phyloP scores from a whole-genome alignment of 2,329 filamentous ascomycete genomes.

The Trichophyton benhamiae region DNA sequence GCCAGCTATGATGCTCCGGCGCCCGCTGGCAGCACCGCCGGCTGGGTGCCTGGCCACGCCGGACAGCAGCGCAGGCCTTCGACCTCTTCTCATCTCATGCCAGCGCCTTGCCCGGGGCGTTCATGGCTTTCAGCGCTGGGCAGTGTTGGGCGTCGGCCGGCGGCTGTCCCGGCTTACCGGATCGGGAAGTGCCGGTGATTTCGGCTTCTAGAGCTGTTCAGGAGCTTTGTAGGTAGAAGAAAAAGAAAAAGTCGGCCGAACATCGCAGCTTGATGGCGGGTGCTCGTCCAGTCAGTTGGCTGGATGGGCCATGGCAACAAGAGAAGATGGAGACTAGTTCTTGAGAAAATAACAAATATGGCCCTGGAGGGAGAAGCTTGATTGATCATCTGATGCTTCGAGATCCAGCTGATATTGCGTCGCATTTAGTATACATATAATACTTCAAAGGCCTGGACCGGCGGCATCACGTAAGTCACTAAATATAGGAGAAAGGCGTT shows the following conservation, averaged over 20 bases:
- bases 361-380: background rate
- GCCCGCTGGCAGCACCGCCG: background rate
- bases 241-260: conserved; percentile 1
- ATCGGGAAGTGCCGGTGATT: background rate
- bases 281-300: background rate
- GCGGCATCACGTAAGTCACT: background rate
- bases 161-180: background rate
- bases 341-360: background rate
- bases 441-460: background rate
- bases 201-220: background rate
- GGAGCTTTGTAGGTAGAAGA: background rate
- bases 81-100: no score
- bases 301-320: background rate
- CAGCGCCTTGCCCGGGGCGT: no score
- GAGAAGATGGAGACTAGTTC: background rate
- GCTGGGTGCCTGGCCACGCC: no score
- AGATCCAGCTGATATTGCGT: background rate
- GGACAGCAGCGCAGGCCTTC: no score
- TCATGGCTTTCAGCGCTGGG: background rate
- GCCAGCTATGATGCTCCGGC: no score
- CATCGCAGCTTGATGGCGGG: background rate
- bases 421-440: background rate
- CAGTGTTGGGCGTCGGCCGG: background rate
- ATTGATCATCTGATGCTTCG: conserved; percentile 2
- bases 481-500: background rate